Evolutionary conservation across 2,329 filamentous ascomycete genomes (phyloP), one percentile per base, ranked within the genome.

Genomic region (Plectosphaerella plurivora): DNA sequence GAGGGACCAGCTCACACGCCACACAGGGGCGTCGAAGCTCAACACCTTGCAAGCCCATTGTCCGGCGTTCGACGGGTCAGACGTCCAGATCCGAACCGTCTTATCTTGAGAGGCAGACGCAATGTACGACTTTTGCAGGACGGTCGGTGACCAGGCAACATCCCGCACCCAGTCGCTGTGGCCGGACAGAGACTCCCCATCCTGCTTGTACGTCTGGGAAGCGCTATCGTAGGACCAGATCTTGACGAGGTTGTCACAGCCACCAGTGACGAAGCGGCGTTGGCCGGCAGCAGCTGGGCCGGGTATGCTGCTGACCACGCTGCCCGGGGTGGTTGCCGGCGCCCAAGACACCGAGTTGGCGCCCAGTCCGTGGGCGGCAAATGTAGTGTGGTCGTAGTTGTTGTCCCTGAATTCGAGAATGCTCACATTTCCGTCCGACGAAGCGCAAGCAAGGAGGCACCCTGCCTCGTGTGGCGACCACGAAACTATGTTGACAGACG

Each of bases 371-470:
- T 97, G 94, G 12, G 94, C 94, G 48, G 87, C 85, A 74, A 99
- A 96, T 62, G 91, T 88, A 63, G 86, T 85, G 70, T 96, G 89
- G 59, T 89, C 87, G 85, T 94, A 96, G 70, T 83, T 87, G 72
- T 95, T 95, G 73, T 97, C 93, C 71, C 93, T 92, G 79, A 99
- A 97, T 70, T 97, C 94, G 65, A 99, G 84, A 4, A 97, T 91
- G 61, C 86, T 91, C 63, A 97, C 91, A 68, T 89, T 88, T 65
- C 94, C 94, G 68, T 99, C 94, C 15, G 89, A 95, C 10, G 89
- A 95, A 47, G 94, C 94, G 70, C 91, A 96, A 51, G 94, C 94
- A 51, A 99, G 86, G 50, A 97, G 82, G 71, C 94, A 97, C 63
- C 94, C 94, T 12, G 88, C 88, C 73, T 97, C 94, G 65, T 97